phyloP scores from a whole-genome alignment of 2,329 filamentous ascomycete genomes.

The Pseudogymnoascus sp. region DNA sequence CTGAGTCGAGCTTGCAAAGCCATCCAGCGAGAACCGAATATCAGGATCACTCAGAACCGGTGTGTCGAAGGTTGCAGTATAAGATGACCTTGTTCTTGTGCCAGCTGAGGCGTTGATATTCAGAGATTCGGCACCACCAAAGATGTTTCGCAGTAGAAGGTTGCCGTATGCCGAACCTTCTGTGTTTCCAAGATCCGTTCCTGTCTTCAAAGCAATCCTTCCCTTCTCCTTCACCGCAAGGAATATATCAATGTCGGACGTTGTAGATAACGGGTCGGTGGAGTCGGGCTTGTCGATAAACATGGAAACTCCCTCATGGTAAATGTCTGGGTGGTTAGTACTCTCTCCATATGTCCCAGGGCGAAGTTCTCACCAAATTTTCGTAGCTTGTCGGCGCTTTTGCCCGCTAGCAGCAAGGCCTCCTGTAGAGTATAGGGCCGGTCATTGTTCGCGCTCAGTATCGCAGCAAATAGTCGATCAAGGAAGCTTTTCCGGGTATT shows the following conservation, averaged over 20 bases:
- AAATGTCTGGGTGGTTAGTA: constrained; percentile 57
- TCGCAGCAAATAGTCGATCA: constrained; percentile 67
- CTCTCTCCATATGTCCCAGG: not conserved
- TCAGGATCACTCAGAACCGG: constrained; percentile 81
- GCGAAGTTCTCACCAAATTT: constrained; percentile 58
- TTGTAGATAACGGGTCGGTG: constrained; percentile 58
- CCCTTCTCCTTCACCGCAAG: constrained; percentile 72
- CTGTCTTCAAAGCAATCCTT: constrained; percentile 81
- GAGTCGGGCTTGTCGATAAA: constrained; percentile 70
- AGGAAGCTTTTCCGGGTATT: constrained; percentile 82
- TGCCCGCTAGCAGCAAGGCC: constrained; percentile 63
- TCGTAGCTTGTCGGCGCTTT: constrained; percentile 64
- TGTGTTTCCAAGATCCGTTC: constrained; percentile 86
- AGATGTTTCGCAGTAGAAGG: constrained; percentile 78
- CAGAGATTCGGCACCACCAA: constrained; percentile 86
- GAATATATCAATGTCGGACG: constrained; percentile 73
- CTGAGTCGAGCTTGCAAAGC: constrained; percentile 70
- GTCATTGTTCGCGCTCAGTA: constrained; percentile 61
- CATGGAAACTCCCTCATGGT: constrained; percentile 72
- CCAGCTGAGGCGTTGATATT: constrained; percentile 81
- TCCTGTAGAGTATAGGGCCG: constrained; percentile 70
- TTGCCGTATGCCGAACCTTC: constrained; percentile 92
- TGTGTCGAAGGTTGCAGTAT: constrained; percentile 76
- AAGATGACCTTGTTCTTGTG: constrained; percentile 83
- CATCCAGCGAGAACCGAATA: constrained; percentile 68